phyloP scores from a whole-genome alignment of 179 eudicot genomes.

The Amaranthus tricolor region DNA sequence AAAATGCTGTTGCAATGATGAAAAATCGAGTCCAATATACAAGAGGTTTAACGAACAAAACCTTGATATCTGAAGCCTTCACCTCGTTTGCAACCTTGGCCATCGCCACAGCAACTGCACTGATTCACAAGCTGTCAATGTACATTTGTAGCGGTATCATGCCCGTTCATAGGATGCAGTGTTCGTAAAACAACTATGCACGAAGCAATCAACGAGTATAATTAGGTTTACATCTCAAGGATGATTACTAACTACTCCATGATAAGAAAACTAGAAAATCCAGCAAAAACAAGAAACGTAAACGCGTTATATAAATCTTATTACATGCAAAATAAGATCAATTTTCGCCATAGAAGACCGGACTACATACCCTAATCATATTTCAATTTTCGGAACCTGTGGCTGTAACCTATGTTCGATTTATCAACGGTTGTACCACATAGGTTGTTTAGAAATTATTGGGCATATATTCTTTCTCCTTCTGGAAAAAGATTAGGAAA shows the following conservation, averaged over 20 bases:
- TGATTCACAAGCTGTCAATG: constrained; percentile 23
- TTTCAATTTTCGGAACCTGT: not conserved
- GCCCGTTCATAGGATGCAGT: constrained; percentile 7
- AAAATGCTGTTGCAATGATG: constrained; percentile 89
- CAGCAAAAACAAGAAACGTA: not conserved
- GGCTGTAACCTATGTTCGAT: not conserved
- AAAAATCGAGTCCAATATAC: constrained; percentile 98
- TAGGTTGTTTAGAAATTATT: not conserved
- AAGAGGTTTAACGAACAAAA: constrained; percentile 91
- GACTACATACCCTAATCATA: not conserved
- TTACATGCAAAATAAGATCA: not conserved
- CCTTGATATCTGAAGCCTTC: constrained; percentile 83
- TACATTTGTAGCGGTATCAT: constrained; percentile 10
- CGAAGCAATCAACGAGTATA: not conserved
- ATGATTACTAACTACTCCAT: not conserved
- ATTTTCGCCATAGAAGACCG: not conserved
- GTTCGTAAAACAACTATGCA: not conserved
- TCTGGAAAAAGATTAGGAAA: not conserved
- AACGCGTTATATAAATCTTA: not conserved
- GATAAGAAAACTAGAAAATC: not conserved
- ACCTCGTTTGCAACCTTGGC: constrained; percentile 92
- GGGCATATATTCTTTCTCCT: not conserved
- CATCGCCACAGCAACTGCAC: constrained; percentile 85
- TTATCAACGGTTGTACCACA: not conserved
- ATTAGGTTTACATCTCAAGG: not conserved